Evolutionary conservation across 495 filamentous ascomycete species (phyloP).

Genomic region (Echria macrotheca): DNA sequence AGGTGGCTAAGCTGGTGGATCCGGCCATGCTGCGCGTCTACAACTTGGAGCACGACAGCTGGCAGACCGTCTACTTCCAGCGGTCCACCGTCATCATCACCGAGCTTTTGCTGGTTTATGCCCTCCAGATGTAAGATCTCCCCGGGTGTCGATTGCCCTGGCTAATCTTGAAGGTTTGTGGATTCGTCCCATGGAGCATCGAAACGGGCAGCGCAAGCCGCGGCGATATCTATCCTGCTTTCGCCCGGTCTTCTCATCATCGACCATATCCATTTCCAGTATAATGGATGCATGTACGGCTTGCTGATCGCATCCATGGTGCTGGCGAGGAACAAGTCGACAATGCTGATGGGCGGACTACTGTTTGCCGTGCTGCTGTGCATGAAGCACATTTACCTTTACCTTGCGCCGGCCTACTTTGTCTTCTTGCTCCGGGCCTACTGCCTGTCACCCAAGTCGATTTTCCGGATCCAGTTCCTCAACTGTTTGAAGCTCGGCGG

Average conservation of each 20-base stretch:
- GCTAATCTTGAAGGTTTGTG: conserved; percentile 54
- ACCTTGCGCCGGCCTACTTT: conserved; percentile 94
- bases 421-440: conserved; percentile 80
- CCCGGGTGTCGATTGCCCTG: not conserved
- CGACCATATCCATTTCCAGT: conserved; percentile 98
- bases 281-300: conserved; percentile 95
- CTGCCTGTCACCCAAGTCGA: conserved; percentile 73
- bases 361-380: conserved; percentile 81
- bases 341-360: conserved; percentile 70
- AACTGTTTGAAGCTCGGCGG: conserved; percentile 79
- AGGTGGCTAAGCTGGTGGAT: conserved; percentile 69
- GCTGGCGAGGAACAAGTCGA: conserved; percentile 69
- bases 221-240: conserved; percentile 82
- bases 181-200: conserved; percentile 56
- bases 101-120: conserved; percentile 77
- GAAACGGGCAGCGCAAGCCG: conserved; percentile 77
- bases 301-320: conserved; percentile 80
- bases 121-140: conserved; percentile 61
- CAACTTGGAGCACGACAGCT: conserved; percentile 78
- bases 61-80: conserved; percentile 92
- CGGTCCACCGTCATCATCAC: conserved; percentile 79
- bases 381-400: conserved; percentile 97
- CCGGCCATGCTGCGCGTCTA: conserved; percentile 77
- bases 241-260: conserved; percentile 94
- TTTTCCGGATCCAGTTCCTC: conserved; percentile 67